Conservation (phyloP, 1,284 basidiomycete genomes). For the Blastosporella zonata region DNA sequence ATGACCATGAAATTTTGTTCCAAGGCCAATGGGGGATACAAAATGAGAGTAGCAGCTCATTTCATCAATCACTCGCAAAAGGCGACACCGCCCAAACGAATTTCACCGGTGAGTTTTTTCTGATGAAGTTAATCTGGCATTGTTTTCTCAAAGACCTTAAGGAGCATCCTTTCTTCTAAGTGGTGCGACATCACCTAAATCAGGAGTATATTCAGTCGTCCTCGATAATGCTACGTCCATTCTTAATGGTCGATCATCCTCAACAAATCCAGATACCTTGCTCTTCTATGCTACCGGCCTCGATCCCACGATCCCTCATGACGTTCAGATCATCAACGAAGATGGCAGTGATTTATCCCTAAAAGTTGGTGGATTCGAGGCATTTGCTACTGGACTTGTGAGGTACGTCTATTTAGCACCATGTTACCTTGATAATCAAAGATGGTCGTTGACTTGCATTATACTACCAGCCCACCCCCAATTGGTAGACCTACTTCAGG, state of each 20-base stretch:
- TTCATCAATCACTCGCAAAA: constrained; percentile 44
- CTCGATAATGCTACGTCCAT: constrained; percentile 48
- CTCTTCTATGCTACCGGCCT: constrained; percentile 65
- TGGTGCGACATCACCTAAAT: constrained; percentile 51
- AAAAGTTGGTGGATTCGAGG: constrained; percentile 32
- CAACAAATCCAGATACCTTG: constrained; percentile 45
- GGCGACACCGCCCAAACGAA: constrained; percentile 44
- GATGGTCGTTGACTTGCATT: background rate
- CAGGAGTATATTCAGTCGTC: constrained; percentile 57
- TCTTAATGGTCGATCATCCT: constrained; percentile 51
- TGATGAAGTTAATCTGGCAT: constrained; percentile 8
- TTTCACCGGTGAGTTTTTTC: constrained; percentile 47
- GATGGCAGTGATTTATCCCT: constrained; percentile 44
- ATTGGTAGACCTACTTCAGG: constrained; percentile 17
- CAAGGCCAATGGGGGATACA: constrained; percentile 48
- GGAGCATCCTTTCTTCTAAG: constrained; percentile 57
- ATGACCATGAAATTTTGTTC: constrained; percentile 43
- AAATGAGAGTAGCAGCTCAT: constrained; percentile 27
- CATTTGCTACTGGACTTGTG: constrained; percentile 27
- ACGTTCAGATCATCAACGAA: constrained; percentile 53
- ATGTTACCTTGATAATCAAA: constrained; percentile 3
- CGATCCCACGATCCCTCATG: constrained; percentile 45
- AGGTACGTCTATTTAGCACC: constrained; percentile 34
- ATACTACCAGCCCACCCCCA: constrained; percentile 4
- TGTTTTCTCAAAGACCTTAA: constrained; percentile 22